Evolutionary conservation across 345 rosid genomes (phyloP).

Genomic region (Triadica sebifera): DNA sequence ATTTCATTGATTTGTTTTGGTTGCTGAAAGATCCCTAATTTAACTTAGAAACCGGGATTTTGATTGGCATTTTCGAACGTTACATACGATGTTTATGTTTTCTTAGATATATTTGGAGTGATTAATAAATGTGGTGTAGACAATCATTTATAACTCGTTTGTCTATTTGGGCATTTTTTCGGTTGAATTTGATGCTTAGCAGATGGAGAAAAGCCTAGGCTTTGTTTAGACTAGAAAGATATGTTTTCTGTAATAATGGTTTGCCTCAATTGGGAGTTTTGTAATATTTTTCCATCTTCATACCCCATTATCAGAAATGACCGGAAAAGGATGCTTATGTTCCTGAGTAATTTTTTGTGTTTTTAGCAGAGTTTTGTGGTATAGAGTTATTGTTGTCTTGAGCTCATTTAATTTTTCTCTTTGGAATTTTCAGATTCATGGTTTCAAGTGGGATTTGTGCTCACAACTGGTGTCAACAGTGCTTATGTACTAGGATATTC

Average conservation of each 20-base stretch:
- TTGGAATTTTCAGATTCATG: constrained; percentile 63
- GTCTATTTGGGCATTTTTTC: no score
- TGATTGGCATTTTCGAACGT: not conserved
- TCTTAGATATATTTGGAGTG: not conserved
- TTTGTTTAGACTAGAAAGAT: no score
- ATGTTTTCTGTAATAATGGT: no score
- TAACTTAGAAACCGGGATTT: not conserved
- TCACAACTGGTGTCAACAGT: constrained; percentile 84
- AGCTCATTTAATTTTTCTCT: not conserved
- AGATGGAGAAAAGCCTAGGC: no score
- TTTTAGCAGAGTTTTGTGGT: not conserved
- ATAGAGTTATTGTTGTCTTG: not conserved
- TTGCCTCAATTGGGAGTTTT: no score
- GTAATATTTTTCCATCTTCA: no score
- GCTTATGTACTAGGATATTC: constrained; percentile 90
- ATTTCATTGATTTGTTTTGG: not conserved
- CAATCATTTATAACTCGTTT: no score
- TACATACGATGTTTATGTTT: not conserved
- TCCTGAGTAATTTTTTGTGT: no score
- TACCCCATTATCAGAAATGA: no score
- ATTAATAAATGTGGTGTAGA: no score
- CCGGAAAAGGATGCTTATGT: no score
- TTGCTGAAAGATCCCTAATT: not conserved
- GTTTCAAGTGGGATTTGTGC: constrained; percentile 78
- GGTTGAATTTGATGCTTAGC: no score